phyloP scores from a whole-genome alignment of 2,329 filamentous ascomycete species.

The Aspergillus caelatus region DNA sequence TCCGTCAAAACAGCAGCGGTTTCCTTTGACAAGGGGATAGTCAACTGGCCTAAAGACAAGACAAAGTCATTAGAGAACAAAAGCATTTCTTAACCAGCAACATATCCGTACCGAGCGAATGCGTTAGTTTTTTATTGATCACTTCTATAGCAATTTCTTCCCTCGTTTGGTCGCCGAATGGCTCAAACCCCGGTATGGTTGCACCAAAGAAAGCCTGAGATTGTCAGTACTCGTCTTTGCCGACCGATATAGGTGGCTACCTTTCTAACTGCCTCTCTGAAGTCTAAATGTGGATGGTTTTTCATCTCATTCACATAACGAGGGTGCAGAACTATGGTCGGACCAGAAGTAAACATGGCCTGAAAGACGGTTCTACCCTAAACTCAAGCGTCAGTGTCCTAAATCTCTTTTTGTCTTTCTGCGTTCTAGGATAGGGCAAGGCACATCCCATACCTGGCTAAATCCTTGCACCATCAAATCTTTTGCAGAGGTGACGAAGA shows the following conservation, averaged over 20 bases:
- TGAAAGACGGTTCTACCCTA: slow-evolving; percentile 32
- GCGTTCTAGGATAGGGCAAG: background rate
- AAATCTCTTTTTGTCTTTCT: background rate
- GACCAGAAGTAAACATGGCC: slow-evolving; percentile 24
- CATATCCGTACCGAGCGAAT: slow-evolving; percentile 29
- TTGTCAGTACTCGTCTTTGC: slow-evolving; percentile 7
- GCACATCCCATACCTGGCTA: slow-evolving; percentile 23
- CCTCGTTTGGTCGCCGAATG: slow-evolving; percentile 22
- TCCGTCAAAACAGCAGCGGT: slow-evolving; percentile 27
- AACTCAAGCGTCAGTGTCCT: background rate
- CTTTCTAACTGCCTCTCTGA: slow-evolving; percentile 28
- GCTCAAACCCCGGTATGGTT: slow-evolving; percentile 34
- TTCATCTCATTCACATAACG: slow-evolving; percentile 37
- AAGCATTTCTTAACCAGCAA: background rate
- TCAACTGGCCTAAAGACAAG: slow-evolving; percentile 24
- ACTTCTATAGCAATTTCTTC: slow-evolving; percentile 23
- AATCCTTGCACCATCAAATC: slow-evolving; percentile 31
- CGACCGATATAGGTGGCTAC: slow-evolving; percentile 1
- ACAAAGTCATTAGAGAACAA: background rate
- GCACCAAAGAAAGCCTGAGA: slow-evolving; percentile 32
- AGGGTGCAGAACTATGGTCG: slow-evolving; percentile 34
- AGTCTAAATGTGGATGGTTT: slow-evolving; percentile 32
- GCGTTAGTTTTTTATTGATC: slow-evolving; percentile 35
- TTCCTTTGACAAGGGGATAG: slow-evolving; percentile 31
- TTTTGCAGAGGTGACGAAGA: slow-evolving; percentile 28